Base-by-base conservation (phyloP, 768 basidiomycete genomes). In the Coprinopsis marcescibilis region DNA sequence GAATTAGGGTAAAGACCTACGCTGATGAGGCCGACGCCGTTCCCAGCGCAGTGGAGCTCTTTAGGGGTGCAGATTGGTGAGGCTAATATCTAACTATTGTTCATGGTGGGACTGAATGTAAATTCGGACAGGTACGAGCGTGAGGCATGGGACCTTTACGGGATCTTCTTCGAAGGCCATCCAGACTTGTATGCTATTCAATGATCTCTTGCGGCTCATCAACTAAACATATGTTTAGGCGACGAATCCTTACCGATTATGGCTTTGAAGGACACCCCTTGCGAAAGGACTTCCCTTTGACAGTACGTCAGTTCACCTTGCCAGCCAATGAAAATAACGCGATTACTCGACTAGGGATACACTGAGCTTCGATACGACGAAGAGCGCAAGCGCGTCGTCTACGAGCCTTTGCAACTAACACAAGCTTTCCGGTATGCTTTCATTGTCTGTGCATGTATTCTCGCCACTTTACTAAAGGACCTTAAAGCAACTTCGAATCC, bases 351-450 rank as follows among this genome's bases (percentile, higher is more conserved):
- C 11, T 57, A 96, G 93, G 96, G 96, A n/a, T 99, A 98, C 66
- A 92, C 91, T 7, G 96, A 99, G 66, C 78, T 98, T 32, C 87
- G 96, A 33, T 99, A 98, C 60, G 94, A 97, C 57, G 96, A 98
- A 68, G 93, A 95, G 69, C 81, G 86, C 58, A 97, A 97, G 68
- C 88, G 94, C 30, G 91, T 97, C 46, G 91, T 96, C 27, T 96
- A 97, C 59, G 96, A 99, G 64, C 96, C 96, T 27, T 74, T 99
- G 38, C 96, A 99, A 63, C 76, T 99, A 49, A 93, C 95, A 1
- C 96, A 99, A 62, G 95, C 96, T 35, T 99, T 95, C 85, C 82
- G 92, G 92, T 93, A 56, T 51, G 73, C 60, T 14, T 37, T 37
- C 21, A 40, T 23, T 10, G 45, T 17, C 27, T 26, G 4, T 4